Base-by-base conservation (phyloP, 106 monocot species). In the Chionographis japonica region DNA sequence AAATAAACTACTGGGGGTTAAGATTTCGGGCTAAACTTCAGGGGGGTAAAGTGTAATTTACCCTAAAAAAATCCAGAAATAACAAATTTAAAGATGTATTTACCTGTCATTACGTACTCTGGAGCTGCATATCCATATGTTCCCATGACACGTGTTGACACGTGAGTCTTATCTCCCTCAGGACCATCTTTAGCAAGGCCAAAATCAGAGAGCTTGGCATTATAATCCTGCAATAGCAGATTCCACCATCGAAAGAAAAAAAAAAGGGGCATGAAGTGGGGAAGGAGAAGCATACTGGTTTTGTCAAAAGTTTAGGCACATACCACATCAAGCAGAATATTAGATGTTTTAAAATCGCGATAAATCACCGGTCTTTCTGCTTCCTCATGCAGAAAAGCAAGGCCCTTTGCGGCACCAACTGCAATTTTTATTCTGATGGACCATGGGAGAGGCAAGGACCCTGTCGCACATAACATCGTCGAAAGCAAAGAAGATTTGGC, bases 111-210 rank as follows among this genome's bases (percentile, higher is more conserved):
- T 38, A 91, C 90, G 72, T 91, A 91, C 61, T 91, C 90, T 6
- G 90, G 90, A 68, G 90, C 90, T 41, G 90, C 86, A 77, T 91
- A 91, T 52, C 90, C 90, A 66, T 87, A 91, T 6, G 90, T 87
- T 6, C 90, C 90, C 90, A 87, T 91, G 16, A 87, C 90, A 43
- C 86, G 71, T 18, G 90, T 91, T 6, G 90, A 84, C 37, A 87
- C 86, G 69, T 91, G 90, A 46, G 90, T 84, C 20, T 86, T 87
- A 62, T 84, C 90, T n/a, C 86, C 90, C 69, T 84, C 73, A 43
- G 86, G 90, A 39, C 84, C 90, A 77, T 86, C 86, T 68, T 91
- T 91, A 54, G 90, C 90, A 50, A 91, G 86, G 6, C 90, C 86
- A 84, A 91, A 91, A 62, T 91, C 90, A 58, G 90, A 91, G 15